Evolutionary conservation across 768 basidiomycete species (phyloP).

Genomic region (Piloderma croceum): DNA sequence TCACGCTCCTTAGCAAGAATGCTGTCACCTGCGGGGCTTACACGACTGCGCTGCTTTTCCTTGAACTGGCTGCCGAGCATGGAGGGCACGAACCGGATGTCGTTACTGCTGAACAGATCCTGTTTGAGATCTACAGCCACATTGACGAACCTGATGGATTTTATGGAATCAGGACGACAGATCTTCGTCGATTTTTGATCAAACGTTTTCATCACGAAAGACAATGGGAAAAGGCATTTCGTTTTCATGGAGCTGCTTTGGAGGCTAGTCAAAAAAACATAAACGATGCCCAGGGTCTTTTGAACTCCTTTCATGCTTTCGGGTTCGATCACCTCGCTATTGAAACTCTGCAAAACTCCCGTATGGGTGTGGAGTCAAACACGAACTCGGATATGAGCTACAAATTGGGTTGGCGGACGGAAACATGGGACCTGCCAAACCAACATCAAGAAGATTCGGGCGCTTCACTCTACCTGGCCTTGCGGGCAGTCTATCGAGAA

Average conservation of each 20-base stretch:
- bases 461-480: constrained; percentile 65
- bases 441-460: constrained; percentile 39
- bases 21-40: constrained; percentile 79
- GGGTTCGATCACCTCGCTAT: constrained; percentile 90
- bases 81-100: constrained; percentile 20
- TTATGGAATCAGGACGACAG: constrained; percentile 80
- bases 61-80: constrained; percentile 71
- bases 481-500: constrained; percentile 80
- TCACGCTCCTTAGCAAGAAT: constrained; percentile 59
- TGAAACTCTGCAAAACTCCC: constrained; percentile 46
- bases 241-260: constrained; percentile 79
- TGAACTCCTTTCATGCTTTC: constrained; percentile 80
- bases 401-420: constrained; percentile 89
- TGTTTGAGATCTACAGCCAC: constrained; percentile 90
- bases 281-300: constrained; percentile 54
- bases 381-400: constrained; percentile 52
- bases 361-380: constrained; percentile 25
- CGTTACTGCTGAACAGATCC: constrained; percentile 53
- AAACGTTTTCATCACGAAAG: constrained; percentile 88
- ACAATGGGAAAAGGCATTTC: constrained; percentile 89
- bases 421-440: constrained; percentile 91
- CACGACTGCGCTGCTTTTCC: constrained; percentile 83
- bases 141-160: constrained; percentile 99
- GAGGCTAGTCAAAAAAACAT: constrained; percentile 50
- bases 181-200: constrained; percentile 76